Evolutionary conservation across 768 basidiomycete genomes (phyloP).

Genomic region (Suillus ampliporus): DNA sequence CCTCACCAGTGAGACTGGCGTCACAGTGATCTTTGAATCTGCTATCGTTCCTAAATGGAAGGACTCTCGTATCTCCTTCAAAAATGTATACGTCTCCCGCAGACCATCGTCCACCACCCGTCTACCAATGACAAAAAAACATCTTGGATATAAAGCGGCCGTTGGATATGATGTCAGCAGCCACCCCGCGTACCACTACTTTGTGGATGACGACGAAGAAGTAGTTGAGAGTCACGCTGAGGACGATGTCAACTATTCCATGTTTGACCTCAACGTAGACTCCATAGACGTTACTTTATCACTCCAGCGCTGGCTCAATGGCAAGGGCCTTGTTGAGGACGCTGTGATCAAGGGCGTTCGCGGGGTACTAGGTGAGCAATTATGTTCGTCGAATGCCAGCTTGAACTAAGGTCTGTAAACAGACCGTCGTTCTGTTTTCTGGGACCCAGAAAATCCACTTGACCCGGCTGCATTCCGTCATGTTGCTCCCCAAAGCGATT

Average conservation of each 20-base stretch:
- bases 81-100: slow-evolving; percentile 93
- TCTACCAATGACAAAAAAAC: slow-evolving; percentile 23
- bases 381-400: background rate
- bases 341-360: slow-evolving; percentile 94
- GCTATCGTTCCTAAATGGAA: slow-evolving; percentile 99
- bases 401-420: slow-evolving; percentile 2
- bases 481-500: slow-evolving; percentile 76
- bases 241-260: slow-evolving; percentile 77
- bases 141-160: slow-evolving; percentile 58
- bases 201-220: slow-evolving; percentile 65
- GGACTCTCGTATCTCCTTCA: slow-evolving; percentile 94
- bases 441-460: slow-evolving; percentile 82
- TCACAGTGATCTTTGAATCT: slow-evolving; percentile 94
- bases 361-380: slow-evolving; percentile 79
- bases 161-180: slow-evolving; percentile 78
- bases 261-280: slow-evolving; percentile 93
- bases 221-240: slow-evolving; percentile 37
- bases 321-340: slow-evolving; percentile 90
- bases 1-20: slow-evolving; percentile 90
- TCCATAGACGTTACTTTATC: slow-evolving; percentile 96
- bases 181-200: slow-evolving; percentile 71
- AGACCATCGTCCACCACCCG: slow-evolving; percentile 51
- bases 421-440: slow-evolving; percentile 89
- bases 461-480: slow-evolving; percentile 86
- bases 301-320: slow-evolving; percentile 91